Base-by-base conservation (phyloP, 2,329 filamentous ascomycete genomes). In the Exophiala oligosperma region DNA sequence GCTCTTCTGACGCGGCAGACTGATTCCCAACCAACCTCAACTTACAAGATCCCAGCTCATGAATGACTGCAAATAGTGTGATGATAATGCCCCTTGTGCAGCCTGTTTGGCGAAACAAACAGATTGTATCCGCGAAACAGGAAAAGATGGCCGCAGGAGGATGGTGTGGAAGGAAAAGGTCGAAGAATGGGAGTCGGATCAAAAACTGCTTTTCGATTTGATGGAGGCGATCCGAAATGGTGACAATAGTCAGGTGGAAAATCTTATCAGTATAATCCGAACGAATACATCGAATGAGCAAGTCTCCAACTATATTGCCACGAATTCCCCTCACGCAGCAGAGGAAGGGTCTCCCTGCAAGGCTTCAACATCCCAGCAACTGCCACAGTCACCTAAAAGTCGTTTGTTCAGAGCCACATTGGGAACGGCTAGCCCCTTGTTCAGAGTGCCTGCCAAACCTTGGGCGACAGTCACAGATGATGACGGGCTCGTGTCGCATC, bases 391-490 rank as follows among this genome's bases (percentile, higher is more conserved):
- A 11, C n/a, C 23, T 14, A 23, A n/a, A 32, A 12, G 24, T 48
- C 38, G 49, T 44, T 43, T 37, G 17, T 49, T 28, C 17, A 52
- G 47, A 40, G 11, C 29, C 38, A 40, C n/a, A 1, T 32, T 14
- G 35, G 9, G 29, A 4, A 35, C 14, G 44, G 26, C 41, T 32
- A 12, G 4, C 7, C 46, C 46, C 2, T 29, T 26, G 21, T 54
- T 50, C 26, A 23, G 21, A 26, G 54, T 61, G 11, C 43, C 56
- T 4, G 58, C 56, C 3, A 38, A 35, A 12, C 69, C 70, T 1
- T 72, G 70, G 70, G 72, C 70, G 11, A 66, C 52, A 6, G 64
- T 71, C n/a, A 72, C 70, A 8, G 61, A 65, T 38, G 70, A 72
- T 50, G 67, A 68, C n/a, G 60, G 63, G 28, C 59, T 72, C 1